Base-by-base conservation (phyloP, 805 yeast species). In the Kazachstania bromeliacearum region DNA sequence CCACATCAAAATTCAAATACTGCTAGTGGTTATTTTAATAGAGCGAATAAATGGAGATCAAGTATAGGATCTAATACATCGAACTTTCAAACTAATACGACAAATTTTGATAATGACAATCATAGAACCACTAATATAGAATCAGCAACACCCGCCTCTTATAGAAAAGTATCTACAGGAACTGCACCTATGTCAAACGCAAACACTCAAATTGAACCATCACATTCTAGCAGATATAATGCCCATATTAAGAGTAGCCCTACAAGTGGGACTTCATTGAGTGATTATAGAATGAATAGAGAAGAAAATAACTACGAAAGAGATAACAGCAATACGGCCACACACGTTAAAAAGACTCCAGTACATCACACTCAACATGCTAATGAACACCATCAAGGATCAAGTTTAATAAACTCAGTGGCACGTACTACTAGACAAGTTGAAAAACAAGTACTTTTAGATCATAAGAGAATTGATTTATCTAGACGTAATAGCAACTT, bases 331-430 rank as follows among this genome's bases (percentile, higher is more conserved):
- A 31, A 33, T 22, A 10, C 8, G 12, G 12, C 25, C 10, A 22
- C 8, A 22, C 25, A 22, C 12, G 25, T 22, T 22, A 22, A 22
- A 22, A 12, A 22, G 25, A 22, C 25, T 22, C 25, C 25, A 22
- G 12, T 18, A 15, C 8, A 13, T 23, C 12, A 14, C 10, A 26
- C 14, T 16, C 23, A 24, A 10, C 12, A 13, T 16, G 4, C 26
- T n/a, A 15, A 22, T 13, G 5, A 1, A 12, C 16, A 44, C 37
- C 49, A 55, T 6, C 30, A 50, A 12, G 53, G 54, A 1, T 46
- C 59, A 6, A 53, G 59, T 37, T 35, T 55, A 29, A 53, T 55
- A n/a, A 50, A 48, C 35, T 55, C 60, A 7, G 58, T 52, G 5
- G 43, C 51, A 16, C 52, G 45, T 25, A 49, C 51, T 5, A 47